Evolutionary conservation across 306 rosid genomes (phyloP).

Genomic region (Cucurbita moschata): DNA sequence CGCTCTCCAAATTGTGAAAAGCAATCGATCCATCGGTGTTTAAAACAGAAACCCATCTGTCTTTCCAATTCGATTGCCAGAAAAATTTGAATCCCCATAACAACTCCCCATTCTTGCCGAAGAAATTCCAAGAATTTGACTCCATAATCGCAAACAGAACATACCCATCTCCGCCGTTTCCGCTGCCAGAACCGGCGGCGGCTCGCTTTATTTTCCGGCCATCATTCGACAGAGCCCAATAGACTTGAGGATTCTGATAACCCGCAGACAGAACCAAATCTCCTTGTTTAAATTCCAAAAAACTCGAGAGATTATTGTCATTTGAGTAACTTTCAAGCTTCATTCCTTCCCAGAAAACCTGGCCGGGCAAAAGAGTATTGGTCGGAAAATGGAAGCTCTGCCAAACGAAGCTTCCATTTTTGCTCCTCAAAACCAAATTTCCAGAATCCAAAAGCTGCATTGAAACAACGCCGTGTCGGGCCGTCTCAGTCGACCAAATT

Average conservation of each 20-base stretch:
- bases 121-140: constrained; percentile 35
- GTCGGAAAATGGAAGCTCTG: constrained; percentile 47
- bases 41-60: constrained; percentile 22
- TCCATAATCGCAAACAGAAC: constrained; percentile 16
- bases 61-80: neutral
- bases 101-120: constrained; percentile 16
- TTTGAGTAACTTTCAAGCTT: constrained; percentile 22
- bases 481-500: constrained; percentile 33
- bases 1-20: constrained; percentile 13
- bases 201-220: constrained; percentile 17
- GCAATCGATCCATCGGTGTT: constrained; percentile 13
- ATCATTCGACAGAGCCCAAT: constrained; percentile 35
- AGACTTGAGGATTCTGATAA: constrained; percentile 28
- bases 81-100: constrained; percentile 28
- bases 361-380: constrained; percentile 39
- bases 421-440: constrained; percentile 33
- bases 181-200: neutral
- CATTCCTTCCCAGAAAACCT: constrained; percentile 36
- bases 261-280: constrained; percentile 27
- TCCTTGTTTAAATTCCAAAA: constrained; percentile 27
- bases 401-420: constrained; percentile 25
- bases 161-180: neutral
- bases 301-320: constrained; percentile 14
- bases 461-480: constrained; percentile 15
- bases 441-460: constrained; percentile 36